Percentiles rank a stretch among this genome's conserved stretches.
These are phyloP conservation scores for Cercospora sesami DNA, from an alignment of 2,329 filamentous ascomycete genomes.

Conservation along the genomic window DNA sequence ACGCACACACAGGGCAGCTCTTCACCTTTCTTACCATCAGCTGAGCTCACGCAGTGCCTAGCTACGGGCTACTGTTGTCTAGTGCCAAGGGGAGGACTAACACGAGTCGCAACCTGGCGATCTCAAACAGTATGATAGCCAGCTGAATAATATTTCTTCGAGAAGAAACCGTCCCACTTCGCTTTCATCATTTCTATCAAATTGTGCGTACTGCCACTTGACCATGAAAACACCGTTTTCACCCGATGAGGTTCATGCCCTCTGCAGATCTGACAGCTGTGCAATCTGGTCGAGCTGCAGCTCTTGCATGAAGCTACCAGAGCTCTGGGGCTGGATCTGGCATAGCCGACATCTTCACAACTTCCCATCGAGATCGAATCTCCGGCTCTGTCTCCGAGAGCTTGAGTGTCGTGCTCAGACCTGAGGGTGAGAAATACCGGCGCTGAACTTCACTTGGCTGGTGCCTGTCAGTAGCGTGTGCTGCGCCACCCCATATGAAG, in stretches of 20 bases:
- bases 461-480: neutral
- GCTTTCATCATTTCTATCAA: no score
- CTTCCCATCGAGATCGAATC: neutral
- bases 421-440: neutral
- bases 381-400: neutral
- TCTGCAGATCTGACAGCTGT: neutral
- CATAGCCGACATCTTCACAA: constrained; percentile 4
- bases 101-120: neutral
- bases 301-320: neutral
- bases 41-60: neutral
- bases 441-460: neutral
- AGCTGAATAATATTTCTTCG: neutral
- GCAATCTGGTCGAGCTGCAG: neutral
- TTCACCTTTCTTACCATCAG: neutral
- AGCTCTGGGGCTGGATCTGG: neutral
- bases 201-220: neutral
- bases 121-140: constrained; percentile 2
- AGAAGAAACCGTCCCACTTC: neutral
- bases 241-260: neutral
- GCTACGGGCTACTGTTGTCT: neutral
- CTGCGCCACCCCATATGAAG: neutral
- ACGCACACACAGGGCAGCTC: neutral
- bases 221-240: neutral
- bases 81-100: neutral
- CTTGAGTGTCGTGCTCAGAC: neutral